Evolutionary conservation across 345 rosid species (phyloP).

Genomic region (Populus pruinosa): DNA sequence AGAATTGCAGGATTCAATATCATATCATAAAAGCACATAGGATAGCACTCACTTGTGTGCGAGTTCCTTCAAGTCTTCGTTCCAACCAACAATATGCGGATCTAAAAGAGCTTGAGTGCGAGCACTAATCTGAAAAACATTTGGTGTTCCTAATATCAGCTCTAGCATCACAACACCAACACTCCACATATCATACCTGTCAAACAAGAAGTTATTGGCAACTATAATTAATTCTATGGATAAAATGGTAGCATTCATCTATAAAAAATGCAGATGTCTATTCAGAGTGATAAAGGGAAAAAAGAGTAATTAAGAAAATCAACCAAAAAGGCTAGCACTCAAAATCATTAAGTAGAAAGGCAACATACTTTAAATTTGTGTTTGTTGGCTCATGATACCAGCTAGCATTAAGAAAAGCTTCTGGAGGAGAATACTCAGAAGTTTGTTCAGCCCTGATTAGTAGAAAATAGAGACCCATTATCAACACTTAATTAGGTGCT

Average conservation of each 20-base stretch:
- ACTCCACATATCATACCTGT: slow-evolving; percentile 96
- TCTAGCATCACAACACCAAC: slow-evolving; percentile 92
- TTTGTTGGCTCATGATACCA: slow-evolving; percentile 71
- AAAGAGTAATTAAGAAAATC: neutral
- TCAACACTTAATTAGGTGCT: neutral
- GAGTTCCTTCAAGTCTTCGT: slow-evolving; percentile 74
- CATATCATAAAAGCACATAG: neutral
- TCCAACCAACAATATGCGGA: slow-evolving; percentile 84
- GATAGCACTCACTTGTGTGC: slow-evolving; percentile 68
- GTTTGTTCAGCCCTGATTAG: slow-evolving; percentile 82
- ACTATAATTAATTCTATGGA: neutral
- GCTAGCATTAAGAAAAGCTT: slow-evolving; percentile 72
- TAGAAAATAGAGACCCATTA: slow-evolving; percentile 4
- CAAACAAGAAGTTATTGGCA: slow-evolving; percentile 4
- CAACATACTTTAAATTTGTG: slow-evolving; percentile 54
- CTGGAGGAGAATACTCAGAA: slow-evolving; percentile 77
- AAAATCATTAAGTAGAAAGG: slow-evolving; percentile 4
- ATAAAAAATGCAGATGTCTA: neutral
- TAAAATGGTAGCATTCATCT: neutral
- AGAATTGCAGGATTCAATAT: neutral
- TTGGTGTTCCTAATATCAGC: slow-evolving; percentile 85
- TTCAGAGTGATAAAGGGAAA: neutral
- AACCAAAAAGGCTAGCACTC: neutral
- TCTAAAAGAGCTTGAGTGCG: slow-evolving; percentile 73
- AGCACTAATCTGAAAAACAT: slow-evolving; percentile 72